A percentile compares a stretch with the other conserved stretches of the same genome.
Conservation (phyloP, 495 filamentous ascomycete species). For the Bathelium albidoporum region DNA sequence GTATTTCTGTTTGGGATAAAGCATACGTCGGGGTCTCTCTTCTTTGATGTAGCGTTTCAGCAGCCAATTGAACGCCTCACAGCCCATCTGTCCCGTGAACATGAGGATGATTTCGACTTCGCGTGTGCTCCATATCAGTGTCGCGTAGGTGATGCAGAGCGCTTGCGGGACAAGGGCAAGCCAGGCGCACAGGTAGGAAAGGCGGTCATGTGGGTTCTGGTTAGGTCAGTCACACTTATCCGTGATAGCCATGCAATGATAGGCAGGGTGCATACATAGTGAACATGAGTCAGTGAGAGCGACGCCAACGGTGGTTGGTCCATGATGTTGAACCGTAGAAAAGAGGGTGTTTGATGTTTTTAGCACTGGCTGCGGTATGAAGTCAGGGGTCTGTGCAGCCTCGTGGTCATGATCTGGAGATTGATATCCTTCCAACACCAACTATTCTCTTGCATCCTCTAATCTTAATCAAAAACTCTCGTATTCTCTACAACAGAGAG, state of each 20-base stretch:
- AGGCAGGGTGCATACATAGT: conserved; percentile 65
- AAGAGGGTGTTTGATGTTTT: neutral
- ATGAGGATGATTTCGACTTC: conserved; percentile 85
- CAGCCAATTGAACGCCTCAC: conserved; percentile 85
- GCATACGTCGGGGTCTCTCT: conserved; percentile 66
- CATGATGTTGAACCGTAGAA: conserved; percentile 19
- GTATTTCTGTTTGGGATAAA: neutral
- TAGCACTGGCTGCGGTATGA: neutral
- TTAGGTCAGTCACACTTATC: no score
- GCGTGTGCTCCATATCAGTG: conserved; percentile 78
- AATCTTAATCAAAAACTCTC: no score
- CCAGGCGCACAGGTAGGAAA: conserved; percentile 84
- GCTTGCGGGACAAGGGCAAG: conserved; percentile 88
- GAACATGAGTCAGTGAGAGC: conserved; percentile 86
- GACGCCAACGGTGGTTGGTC: conserved; percentile 67
- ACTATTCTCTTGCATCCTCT: no score
- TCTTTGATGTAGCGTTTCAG: conserved; percentile 88
- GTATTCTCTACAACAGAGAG: neutral
- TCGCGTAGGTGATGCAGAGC: conserved; percentile 78
- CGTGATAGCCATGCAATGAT: no score
- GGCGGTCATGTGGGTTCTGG: conserved; percentile 77
- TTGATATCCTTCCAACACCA: neutral
- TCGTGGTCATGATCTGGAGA: neutral
- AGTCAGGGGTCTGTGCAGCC: neutral
- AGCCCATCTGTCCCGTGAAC: conserved; percentile 83